phyloP scores from a whole-genome alignment of 2,329 filamentous ascomycete species.

The Xylariales sp. region DNA sequence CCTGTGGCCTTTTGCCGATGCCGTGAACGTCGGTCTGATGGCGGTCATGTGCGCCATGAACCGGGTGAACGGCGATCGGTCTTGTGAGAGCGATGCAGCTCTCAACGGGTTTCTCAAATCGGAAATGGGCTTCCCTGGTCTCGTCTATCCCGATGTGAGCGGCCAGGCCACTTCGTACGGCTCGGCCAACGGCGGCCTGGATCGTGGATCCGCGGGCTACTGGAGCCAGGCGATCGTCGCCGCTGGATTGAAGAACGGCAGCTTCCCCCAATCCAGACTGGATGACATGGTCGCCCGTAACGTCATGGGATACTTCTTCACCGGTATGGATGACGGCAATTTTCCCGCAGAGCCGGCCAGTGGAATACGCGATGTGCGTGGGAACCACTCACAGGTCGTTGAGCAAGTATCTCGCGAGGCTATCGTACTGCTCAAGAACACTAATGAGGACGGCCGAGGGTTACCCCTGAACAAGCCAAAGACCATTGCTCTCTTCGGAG shows the following conservation, averaged over 20 bases:
- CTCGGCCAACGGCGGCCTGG: slow-evolving; percentile 1
- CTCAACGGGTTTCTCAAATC: background rate
- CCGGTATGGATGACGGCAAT: slow-evolving; percentile 7
- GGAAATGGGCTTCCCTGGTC: too few relatives aligned
- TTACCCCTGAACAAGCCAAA: slow-evolving; percentile 53
- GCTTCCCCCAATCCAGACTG: slow-evolving; percentile 10
- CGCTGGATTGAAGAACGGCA: slow-evolving; percentile 7
- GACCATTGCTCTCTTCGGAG: slow-evolving; percentile 58
- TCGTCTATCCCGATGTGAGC: background rate
- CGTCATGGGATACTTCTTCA: slow-evolving; percentile 10
- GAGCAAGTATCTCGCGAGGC: slow-evolving; percentile 32
- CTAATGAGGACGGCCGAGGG: slow-evolving; percentile 28
- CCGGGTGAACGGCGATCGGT: background rate
- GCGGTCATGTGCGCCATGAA: slow-evolving; percentile 3
- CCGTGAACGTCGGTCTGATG: background rate
- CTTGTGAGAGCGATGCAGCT: background rate
- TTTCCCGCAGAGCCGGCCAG: slow-evolving; percentile 4
- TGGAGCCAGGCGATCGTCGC: slow-evolving; percentile 4
- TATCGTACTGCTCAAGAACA: slow-evolving; percentile 62
- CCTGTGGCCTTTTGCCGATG: background rate
- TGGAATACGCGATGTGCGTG: slow-evolving; percentile 8
- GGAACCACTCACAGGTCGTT: slow-evolving; percentile 9
- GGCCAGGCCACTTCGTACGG: background rate
- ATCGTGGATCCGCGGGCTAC: background rate
- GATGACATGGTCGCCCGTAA: slow-evolving; percentile 14